phyloP scores from a whole-genome alignment of 2,329 filamentous ascomycete genomes.

The Tolypocladium cylindrosporum region DNA sequence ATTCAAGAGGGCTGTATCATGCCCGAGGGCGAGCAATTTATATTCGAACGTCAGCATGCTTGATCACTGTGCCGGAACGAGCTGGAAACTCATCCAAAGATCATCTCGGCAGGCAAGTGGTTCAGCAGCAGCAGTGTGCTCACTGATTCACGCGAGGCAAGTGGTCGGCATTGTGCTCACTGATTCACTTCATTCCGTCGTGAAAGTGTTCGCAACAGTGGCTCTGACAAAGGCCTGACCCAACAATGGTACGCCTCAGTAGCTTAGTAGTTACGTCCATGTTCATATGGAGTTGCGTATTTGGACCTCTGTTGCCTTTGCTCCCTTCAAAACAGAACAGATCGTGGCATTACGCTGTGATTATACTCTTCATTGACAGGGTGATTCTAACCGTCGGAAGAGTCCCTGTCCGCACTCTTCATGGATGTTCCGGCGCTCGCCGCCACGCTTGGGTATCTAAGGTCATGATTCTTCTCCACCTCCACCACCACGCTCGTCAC shows the following conservation, averaged over 20 bases:
- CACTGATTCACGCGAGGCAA: too few species aligned
- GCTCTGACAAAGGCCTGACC: too few species aligned
- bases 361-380: neutral
- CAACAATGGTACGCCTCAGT: too few species aligned
- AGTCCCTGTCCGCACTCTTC: constrained; percentile 16
- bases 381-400: neutral
- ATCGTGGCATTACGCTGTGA: neutral
- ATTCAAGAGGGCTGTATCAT: neutral
- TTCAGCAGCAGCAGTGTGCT: too few species aligned
- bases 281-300: too few species aligned
- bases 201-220: too few species aligned
- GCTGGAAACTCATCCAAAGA: too few species aligned
- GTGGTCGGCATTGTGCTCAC: too few species aligned
- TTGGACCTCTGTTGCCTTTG: neutral
- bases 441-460: constrained; percentile 12
- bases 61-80: neutral
- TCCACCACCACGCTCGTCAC: constrained; percentile 32
- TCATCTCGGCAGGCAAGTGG: too few species aligned
- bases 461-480: constrained; percentile 17
- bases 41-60: too few species aligned
- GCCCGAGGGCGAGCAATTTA: neutral
- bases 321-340: neutral
- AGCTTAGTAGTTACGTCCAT: too few species aligned
- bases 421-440: constrained; percentile 15
- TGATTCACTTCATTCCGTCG: too few species aligned